Evolutionary conservation across 108 stramenopile species (phyloP), one percentile per base, ranked within the genome.

Genomic region (Parietichytrium sp.): DNA sequence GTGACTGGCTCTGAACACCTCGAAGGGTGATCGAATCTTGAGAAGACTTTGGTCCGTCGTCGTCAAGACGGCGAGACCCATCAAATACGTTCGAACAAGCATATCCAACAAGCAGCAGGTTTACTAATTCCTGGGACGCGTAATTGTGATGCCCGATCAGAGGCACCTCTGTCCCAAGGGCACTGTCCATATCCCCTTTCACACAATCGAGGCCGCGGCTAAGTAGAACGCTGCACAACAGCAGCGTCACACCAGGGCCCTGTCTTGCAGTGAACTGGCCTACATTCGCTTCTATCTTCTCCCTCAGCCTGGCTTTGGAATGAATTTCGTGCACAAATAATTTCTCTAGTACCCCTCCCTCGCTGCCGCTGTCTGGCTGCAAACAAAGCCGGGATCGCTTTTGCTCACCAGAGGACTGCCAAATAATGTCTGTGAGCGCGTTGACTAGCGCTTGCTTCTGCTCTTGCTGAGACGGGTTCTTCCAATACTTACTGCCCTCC

Each of bases 111-210:
- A 89, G 52, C 25, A 89, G 48, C 25, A 89, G 83, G 84, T 88
- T 88, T 7, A 89, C 87, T 16, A 88, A 54, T 53, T 89, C 89
- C 87, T 89, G 84, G n/a, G 81, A 25, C 20, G 87, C 87, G 81
- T 89, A 88, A 16, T 82, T 79, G 61, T 89, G 87, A 26, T 38
- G 15, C 20, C 83, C 88, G 29, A 89, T 86, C 51, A 89, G 49
- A 31, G 48, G 27, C 3, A 47, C 6, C 3, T 20, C 49, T 16
- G 52, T 80, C 25, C 82, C 86, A 27, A 85, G 26, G 48, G 33
- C 80, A 29, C 29, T 25, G 72, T 88, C 86, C 84, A 85, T 83
- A 49, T 88, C 87, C 7, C 10, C 30, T 2, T 13, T 29, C 1
- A 86, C 81, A 3, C 16, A 15, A 3, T 54, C 82, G 2, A 51